Evolutionary conservation across 306 rosid genomes (phyloP).

Genomic region (Rubus idaeus): DNA sequence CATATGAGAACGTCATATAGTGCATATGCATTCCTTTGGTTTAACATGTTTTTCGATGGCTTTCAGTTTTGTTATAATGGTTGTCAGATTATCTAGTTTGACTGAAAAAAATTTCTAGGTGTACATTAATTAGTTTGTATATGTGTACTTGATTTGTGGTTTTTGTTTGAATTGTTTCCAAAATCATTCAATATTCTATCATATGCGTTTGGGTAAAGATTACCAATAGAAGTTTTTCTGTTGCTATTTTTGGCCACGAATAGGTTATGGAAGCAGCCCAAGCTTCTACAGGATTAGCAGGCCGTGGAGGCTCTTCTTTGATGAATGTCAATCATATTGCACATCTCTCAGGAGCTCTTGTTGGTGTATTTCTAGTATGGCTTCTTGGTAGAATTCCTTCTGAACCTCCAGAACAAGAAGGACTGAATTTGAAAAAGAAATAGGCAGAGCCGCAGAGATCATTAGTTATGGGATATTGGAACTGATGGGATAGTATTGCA

Average conservation of each 20-base stretch:
- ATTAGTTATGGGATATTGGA: not conserved
- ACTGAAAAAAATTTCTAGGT: not conserved
- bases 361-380: conserved; percentile 90
- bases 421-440: conserved; percentile 28
- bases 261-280: conserved; percentile 99
- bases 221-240: not conserved
- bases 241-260: conserved; percentile 21
- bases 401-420: conserved; percentile 40
- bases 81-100: not conserved
- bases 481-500: conserved; percentile 8
- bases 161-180: too few relatives aligned
- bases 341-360: conserved; percentile 96
- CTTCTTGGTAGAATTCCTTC: conserved; percentile 85
- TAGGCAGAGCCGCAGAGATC: conserved; percentile 25
- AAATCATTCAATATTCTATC: not conserved
- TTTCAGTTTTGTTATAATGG: not conserved
- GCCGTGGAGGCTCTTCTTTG: conserved; percentile 56
- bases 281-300: conserved; percentile 75
- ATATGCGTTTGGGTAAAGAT: not conserved
- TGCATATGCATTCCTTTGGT: not conserved
- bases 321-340: conserved; percentile 88
- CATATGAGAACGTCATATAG: not conserved
- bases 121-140: not conserved
- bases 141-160: not conserved
- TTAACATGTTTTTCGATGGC: not conserved